Conservation (phyloP, 75 land plant genomes). For the Selaginella tamariscina region DNA sequence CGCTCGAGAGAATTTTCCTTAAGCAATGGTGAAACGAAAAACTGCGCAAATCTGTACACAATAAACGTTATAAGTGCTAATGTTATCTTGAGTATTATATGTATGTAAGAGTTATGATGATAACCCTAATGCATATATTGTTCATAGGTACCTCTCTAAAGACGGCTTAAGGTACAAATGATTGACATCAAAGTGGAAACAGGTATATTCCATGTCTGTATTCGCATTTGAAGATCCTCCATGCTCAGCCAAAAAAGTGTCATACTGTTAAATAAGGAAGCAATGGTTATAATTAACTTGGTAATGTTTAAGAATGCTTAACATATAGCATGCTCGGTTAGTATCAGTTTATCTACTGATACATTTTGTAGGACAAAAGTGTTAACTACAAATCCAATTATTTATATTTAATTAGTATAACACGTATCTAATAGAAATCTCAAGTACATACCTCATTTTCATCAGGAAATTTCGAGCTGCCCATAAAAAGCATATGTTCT, state of each 20-base stretch:
- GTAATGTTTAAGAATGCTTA: not conserved
- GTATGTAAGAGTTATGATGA: no score
- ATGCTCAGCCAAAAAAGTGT: conserved; percentile 85
- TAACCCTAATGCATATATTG: not conserved
- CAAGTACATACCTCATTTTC: conserved; percentile 77
- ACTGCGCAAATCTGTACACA: conserved; percentile 72
- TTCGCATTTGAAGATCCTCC: conserved; percentile 97
- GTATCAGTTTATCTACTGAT: no score
- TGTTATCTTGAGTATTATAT: not conserved
- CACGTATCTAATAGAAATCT: no score
- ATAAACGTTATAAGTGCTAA: not conserved
- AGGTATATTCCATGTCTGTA: conserved; percentile 83
- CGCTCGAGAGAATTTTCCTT: conserved; percentile 91
- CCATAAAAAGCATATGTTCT: conserved; percentile 99
- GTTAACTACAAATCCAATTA: no score
- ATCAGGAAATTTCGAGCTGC: conserved; percentile 81
- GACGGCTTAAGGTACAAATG: conserved; percentile 68
- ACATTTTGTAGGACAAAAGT: no score
- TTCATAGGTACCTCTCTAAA: conserved; percentile 47
- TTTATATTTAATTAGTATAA: no score
- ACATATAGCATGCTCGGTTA: no score
- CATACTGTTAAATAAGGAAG: conserved; percentile 47
- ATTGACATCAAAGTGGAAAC: conserved; percentile 87
- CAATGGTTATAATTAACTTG: not conserved
- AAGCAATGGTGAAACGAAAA: conserved; percentile 81